Percentiles rank a stretch among this genome's conserved stretches.
Conservation (phyloP, 1,139 yeast genomes). For the Kurtzmaniella quercitrusa region DNA sequence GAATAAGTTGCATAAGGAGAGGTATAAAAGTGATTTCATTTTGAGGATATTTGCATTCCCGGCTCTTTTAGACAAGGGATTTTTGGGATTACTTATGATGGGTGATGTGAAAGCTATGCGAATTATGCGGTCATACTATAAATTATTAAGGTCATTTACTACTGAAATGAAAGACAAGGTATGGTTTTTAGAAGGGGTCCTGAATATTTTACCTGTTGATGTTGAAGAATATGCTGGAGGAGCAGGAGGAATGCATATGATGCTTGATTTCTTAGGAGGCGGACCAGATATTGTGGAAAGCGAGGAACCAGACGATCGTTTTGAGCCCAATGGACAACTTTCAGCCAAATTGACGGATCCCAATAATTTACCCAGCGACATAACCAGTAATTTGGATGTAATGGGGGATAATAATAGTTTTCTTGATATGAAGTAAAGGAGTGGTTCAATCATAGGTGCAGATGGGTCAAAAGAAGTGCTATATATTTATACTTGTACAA, state of each 20-base stretch:
- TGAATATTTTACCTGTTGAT: slow-evolving; percentile 78
- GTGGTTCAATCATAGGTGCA: not conserved
- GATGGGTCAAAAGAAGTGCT: not conserved
- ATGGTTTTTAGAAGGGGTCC: slow-evolving; percentile 93
- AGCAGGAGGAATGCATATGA: slow-evolving; percentile 84
- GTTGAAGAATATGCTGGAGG: slow-evolving; percentile 84
- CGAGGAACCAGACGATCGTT: slow-evolving; percentile 42
- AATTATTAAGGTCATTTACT: slow-evolving; percentile 73
- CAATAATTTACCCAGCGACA: slow-evolving; percentile 54
- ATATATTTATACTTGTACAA: not conserved
- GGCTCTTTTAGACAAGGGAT: slow-evolving; percentile 77
- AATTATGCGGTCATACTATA: slow-evolving; percentile 84
- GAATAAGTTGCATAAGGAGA: slow-evolving; percentile 77
- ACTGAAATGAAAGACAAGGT: slow-evolving; percentile 84
- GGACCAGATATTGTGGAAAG: slow-evolving; percentile 50
- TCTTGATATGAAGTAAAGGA: slow-evolving; percentile 26
- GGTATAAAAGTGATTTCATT: slow-evolving; percentile 81
- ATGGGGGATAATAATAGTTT: slow-evolving; percentile 39
- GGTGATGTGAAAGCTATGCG: slow-evolving; percentile 88
- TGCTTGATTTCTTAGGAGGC: slow-evolving; percentile 81
- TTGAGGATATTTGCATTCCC: slow-evolving; percentile 90
- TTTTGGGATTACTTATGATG: slow-evolving; percentile 69
- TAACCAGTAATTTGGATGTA: slow-evolving; percentile 44
- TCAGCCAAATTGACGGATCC: slow-evolving; percentile 48
- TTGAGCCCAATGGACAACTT: slow-evolving; percentile 38